Evolutionary conservation across 1,284 basidiomycete genomes (phyloP), one percentile per base, ranked within the genome.

Genomic region (Coniferiporia sulphurascens): DNA sequence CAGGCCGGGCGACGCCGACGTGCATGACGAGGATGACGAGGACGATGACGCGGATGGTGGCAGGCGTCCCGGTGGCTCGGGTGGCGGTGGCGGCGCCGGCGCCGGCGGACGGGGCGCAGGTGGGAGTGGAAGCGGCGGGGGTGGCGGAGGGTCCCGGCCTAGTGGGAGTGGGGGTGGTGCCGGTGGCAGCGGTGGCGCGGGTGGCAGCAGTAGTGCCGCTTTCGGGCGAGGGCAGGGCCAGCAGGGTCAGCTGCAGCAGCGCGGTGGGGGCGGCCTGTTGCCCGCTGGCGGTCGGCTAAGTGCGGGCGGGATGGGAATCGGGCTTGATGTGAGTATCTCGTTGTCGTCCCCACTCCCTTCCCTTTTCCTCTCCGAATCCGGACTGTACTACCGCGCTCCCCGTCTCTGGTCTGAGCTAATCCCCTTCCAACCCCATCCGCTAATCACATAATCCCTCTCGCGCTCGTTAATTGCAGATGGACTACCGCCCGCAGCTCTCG

Each of bases 11-110:
- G 55, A 50, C 15, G 64, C 67, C 12, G 65, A 66, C 8, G 64
- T 64, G 10, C 65, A 66, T 9, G 67, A 70, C 21, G 59, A 58
- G n/a, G 64, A 65, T 52, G 63, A 71, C 44, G 65, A 67, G 41
- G 65, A 66, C 1, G 64, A 63, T 27, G 66, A 63, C 36, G 63
- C 21, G 9, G 32, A 22, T n/a, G 49, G 55, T 21, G 59, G 48
- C 35, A 35, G 45, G 6, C 22, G 35, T 15, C 8, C 17, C 15
- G 9, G 36, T 9, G 45, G 48, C 4, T 41, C 46, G 21, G 51
- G 51, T 17, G 56, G 48, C 27, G n/a, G 46, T 32, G 50, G 55
- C 3, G 56, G 56, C 27, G 27, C 27, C 17, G 44, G 22, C 35
- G 52, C 36, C 17, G 49, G 51, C 9, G 19, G 48, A 38, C 45